Conservation (phyloP, 768 basidiomycete species). For the Rhizopogon roseolus region DNA sequence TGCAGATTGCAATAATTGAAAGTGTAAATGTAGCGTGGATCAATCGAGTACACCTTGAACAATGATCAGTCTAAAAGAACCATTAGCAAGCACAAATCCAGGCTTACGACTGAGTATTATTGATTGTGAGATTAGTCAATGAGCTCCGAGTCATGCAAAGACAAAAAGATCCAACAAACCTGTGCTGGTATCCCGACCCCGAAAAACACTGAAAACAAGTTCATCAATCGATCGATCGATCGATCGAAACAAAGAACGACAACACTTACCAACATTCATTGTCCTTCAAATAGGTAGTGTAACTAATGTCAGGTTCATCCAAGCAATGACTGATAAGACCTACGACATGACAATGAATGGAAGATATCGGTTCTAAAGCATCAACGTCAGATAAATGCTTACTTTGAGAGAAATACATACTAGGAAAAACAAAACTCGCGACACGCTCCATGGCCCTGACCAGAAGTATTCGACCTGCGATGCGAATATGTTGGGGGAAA, state of each 20-base stretch:
- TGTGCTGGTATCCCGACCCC: neutral
- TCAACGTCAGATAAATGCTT: neutral
- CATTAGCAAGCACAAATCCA: neutral
- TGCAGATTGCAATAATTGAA: slow-evolving; percentile 1
- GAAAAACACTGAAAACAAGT: neutral
- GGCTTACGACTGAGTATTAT: neutral
- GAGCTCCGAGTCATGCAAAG: neutral
- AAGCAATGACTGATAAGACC: neutral
- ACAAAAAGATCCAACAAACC: neutral
- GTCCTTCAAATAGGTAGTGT: neutral
- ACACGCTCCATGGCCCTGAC: slow-evolving; percentile 6
- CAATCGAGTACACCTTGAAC: slow-evolving; percentile 1
- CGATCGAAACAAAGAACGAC: neutral
- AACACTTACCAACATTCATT: neutral
- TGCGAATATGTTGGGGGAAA: neutral
- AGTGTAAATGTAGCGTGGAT: slow-evolving; percentile 1
- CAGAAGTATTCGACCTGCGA: slow-evolving; percentile 7
- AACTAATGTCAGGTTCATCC: neutral
- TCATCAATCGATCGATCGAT: neutral
- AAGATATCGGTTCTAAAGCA: slow-evolving; percentile 6
- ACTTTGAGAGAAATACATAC: neutral
- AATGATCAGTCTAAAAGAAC: neutral
- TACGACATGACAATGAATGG: slow-evolving; percentile 2
- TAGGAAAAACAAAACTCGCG: slow-evolving; percentile 5
- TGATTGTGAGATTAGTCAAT: neutral